Conservation (phyloP, 306 rosid genomes). For the Begonia fuchsioides region DNA sequence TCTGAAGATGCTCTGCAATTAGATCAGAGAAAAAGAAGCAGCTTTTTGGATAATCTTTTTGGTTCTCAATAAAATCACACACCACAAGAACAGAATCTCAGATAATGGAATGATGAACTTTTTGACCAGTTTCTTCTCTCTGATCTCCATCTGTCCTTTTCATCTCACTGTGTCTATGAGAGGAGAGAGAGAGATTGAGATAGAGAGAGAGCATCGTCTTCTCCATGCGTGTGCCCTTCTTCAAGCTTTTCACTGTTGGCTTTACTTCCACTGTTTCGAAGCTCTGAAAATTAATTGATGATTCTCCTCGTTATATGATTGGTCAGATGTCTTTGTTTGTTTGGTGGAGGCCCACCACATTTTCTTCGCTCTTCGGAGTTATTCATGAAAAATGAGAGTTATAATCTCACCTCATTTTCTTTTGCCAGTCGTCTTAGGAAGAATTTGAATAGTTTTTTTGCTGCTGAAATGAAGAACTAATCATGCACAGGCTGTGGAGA, state of each 20-base stretch:
- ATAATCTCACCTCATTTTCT: no score
- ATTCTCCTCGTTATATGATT: neutral
- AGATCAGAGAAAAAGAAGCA: constrained; percentile 36
- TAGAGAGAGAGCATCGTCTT: constrained; percentile 42
- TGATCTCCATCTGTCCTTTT: constrained; percentile 6
- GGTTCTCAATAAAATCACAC: constrained; percentile 43
- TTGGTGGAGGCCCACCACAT: neutral
- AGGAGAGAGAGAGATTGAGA: constrained; percentile 2
- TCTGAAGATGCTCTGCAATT: constrained; percentile 55
- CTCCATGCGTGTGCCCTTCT: constrained; percentile 52
- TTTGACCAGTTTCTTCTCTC: constrained; percentile 40
- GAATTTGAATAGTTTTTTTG: no score
- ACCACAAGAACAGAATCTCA: constrained; percentile 86
- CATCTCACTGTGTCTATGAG: constrained; percentile 17
- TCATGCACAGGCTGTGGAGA: neutral
- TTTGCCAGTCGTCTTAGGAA: no score
- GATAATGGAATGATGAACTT: constrained; percentile 47
- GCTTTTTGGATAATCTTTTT: constrained; percentile 53
- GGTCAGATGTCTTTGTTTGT: no score
- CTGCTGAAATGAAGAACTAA: no score
- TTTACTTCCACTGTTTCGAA: neutral
- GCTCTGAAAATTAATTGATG: no score
- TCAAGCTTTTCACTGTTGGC: neutral
- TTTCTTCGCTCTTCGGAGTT: neutral
- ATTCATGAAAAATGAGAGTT: no score